Conservation (phyloP, 2,329 filamentous ascomycete genomes). For the Alternaria triticimaculans region DNA sequence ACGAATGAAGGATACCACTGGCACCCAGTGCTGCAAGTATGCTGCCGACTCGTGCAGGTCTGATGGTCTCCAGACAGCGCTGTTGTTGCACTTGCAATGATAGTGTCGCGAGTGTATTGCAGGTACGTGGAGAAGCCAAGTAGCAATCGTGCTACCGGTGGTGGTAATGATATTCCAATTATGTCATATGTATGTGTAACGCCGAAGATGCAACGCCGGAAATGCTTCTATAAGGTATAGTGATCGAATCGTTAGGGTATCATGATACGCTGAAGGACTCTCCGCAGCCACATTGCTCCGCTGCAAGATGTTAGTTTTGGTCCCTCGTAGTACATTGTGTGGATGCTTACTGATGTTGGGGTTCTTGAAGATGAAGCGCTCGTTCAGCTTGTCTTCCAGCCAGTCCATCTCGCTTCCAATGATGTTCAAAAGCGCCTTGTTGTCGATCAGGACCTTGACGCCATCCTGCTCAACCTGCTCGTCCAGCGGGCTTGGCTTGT, state of each 20-base stretch:
- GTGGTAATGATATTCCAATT: conserved; percentile 16
- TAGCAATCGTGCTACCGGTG: neutral
- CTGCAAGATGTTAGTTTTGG: conserved; percentile 57
- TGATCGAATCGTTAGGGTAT: conserved; percentile 26
- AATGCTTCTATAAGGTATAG: conserved; percentile 35
- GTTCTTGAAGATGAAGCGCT: conserved; percentile 93
- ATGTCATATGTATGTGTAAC: conserved; percentile 2
- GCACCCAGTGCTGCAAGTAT: neutral
- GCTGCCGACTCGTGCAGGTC: neutral
- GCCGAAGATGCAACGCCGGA: conserved; percentile 15
- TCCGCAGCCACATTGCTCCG: conserved; percentile 94
- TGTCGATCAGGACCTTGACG: conserved; percentile 94
- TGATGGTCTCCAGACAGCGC: neutral
- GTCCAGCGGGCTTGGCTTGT: conserved; percentile 86
- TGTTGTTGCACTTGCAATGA: neutral
- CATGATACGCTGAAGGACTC: conserved; percentile 79
- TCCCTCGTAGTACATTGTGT: neutral
- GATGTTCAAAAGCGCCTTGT: conserved; percentile 96
- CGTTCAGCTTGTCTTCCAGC: conserved; percentile 92
- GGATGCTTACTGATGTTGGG: conserved; percentile 90
- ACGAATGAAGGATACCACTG: neutral
- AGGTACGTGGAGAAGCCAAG: neutral
- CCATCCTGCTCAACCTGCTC: conserved; percentile 95
- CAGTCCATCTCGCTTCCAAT: conserved; percentile 99
- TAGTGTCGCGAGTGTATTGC: neutral